Evolutionary conservation across 495 filamentous ascomycete genomes (phyloP).

Genomic region (Aspergillus bridgeri): DNA sequence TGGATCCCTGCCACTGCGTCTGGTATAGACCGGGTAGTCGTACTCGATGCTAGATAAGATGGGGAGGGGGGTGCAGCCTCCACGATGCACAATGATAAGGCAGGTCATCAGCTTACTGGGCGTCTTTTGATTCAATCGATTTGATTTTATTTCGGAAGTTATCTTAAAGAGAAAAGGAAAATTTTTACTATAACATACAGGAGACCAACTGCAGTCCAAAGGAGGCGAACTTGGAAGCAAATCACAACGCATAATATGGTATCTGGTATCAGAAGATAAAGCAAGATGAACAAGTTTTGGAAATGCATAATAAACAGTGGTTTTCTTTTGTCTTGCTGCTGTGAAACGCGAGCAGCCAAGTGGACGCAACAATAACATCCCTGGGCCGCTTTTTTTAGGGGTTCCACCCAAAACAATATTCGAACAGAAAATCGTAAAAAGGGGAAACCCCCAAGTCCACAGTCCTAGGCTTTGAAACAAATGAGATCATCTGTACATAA

Average conservation of each 20-base stretch:
- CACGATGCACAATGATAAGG: no score
- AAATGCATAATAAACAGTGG: slow-evolving; percentile 6
- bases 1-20: not conserved
- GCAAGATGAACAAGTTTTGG: slow-evolving; percentile 13
- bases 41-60: not conserved
- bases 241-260: slow-evolving; percentile 25
- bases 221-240: slow-evolving; percentile 6
- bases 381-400: slow-evolving; percentile 10
- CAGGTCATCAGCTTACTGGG: not conserved
- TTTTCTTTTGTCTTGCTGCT: slow-evolving; percentile 5
- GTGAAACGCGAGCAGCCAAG: slow-evolving; percentile 8
- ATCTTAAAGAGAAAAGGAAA: not conserved
- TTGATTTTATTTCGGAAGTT: not conserved
- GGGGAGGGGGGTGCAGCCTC: no score
- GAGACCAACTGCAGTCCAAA: not conserved
- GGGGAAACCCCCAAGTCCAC: slow-evolving; percentile 16
- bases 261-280: slow-evolving; percentile 37
- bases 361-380: slow-evolving; percentile 11
- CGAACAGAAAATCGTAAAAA: slow-evolving; percentile 13
- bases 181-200: not conserved
- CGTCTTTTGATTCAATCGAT: not conserved
- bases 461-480: slow-evolving; percentile 13
- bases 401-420: slow-evolving; percentile 15
- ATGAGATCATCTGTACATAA: slow-evolving; percentile 42
- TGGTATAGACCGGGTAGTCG: not conserved